phyloP scores from a whole-genome alignment of 2,329 filamentous ascomycete genomes.

The Fusarium sp. region DNA sequence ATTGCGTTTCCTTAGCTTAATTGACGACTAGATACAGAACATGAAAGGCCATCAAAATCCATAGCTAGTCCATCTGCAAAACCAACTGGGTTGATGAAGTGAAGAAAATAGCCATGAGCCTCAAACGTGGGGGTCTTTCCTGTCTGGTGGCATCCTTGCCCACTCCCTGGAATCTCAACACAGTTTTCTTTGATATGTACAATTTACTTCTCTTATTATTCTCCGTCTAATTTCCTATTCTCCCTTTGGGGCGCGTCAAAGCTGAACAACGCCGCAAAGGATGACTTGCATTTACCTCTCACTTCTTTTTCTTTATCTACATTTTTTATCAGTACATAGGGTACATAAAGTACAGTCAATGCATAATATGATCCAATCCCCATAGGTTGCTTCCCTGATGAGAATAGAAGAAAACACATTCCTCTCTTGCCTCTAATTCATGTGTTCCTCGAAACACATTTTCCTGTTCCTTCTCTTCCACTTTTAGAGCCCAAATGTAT shows the following conservation, averaged over 20 bases:
- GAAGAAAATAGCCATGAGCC: background rate
- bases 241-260: slow-evolving; percentile 35
- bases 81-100: background rate
- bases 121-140: slow-evolving; percentile 1
- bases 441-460: background rate
- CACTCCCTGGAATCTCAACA: background rate
- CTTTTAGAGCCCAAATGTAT: background rate
- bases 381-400: background rate
- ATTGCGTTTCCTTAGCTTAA: background rate
- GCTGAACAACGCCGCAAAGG: slow-evolving; percentile 14
- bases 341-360: background rate
- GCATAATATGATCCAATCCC: background rate
- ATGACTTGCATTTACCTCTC: slow-evolving; percentile 9
- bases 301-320: background rate
- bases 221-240: slow-evolving; percentile 3
- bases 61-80: background rate
- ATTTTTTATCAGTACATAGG: slow-evolving; percentile 9
- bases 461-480: slow-evolving; percentile 2
- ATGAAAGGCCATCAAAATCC: background rate
- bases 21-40: background rate
- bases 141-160: background rate
- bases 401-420: slow-evolving; percentile 1
- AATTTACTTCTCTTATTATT: background rate
- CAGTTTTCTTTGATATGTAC: background rate
- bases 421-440: background rate